Base-by-base conservation (phyloP, 257 asterid genomes). In the Ligustrum vulgare region DNA sequence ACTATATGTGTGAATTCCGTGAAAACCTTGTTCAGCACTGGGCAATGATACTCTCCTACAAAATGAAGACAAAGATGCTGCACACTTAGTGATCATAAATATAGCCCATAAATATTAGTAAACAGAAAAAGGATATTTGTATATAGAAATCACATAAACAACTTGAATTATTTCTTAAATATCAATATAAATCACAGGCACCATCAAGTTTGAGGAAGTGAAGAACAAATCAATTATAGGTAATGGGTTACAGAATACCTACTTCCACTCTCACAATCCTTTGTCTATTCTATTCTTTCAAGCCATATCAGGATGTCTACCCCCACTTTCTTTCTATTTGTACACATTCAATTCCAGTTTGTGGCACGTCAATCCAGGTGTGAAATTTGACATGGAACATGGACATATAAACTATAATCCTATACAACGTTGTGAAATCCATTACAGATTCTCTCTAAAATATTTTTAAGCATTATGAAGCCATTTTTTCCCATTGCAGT, bases 1-100 rank as follows among this genome's bases (percentile, higher is more conserved):
- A 95, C 91, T 76, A 95, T 91, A 81, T 91, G 97, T 6, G 99
- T 93, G 78, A 86, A 91, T 80, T 93, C 99, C 1, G 99, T 93
- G 66, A 91, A 91, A 64, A 93, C 97, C 91, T 95, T 95, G 84
- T 91, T 90, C 75, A 95, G 80, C 73, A 95, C 99, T 36, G 97
- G 99, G 77, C 98, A 95, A 58, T 91, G 96, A 81, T 54, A 90
- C 81, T 93, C 98, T 41, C 99, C 98, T 93, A 77, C 83, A 81
- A 80, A 79, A 34, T 77, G 47, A 76, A 43, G 69, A 47, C 34
- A 74, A 32, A 7, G 33, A 71, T 1, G 51, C 8, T 8, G 66
- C 67, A 71, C 10, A 60, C 43, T 41, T 63, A 76, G 47, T 47
- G 47, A 73, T 33, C 69, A 72, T 39, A 75, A 36, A 51, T 36